A percentile compares a stretch with the other conserved stretches of the same genome.
Evolutionary conservation across 495 filamentous ascomycete species (phyloP).

Genomic region (Penicillium taxi): DNA sequence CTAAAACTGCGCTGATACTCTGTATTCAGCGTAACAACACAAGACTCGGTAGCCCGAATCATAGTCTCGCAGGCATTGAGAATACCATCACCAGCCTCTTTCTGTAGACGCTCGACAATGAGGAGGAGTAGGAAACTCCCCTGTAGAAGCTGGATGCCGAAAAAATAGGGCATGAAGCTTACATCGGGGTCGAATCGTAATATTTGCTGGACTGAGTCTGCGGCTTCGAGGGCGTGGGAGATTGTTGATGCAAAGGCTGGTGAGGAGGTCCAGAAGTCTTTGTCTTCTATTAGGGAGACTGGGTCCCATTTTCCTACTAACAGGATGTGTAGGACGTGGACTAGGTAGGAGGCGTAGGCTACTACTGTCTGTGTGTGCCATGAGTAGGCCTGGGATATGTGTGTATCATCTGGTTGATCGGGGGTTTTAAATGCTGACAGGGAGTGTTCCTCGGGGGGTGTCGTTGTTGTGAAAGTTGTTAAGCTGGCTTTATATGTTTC

Average conservation of each 20-base stretch:
- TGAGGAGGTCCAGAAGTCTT: slow-evolving; percentile 80
- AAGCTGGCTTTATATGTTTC: slow-evolving; percentile 76
- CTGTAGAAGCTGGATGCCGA: slow-evolving; percentile 77
- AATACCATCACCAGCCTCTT: slow-evolving; percentile 70
- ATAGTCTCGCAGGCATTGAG: slow-evolving; percentile 81
- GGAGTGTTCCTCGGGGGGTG: slow-evolving; percentile 21
- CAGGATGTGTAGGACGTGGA: slow-evolving; percentile 78
- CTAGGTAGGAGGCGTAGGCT: slow-evolving; percentile 82
- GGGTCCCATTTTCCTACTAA: slow-evolving; percentile 84
- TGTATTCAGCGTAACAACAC: slow-evolving; percentile 75
- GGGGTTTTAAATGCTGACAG: slow-evolving; percentile 14
- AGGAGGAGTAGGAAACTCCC: slow-evolving; percentile 74
- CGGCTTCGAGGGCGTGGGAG: slow-evolving; percentile 69
- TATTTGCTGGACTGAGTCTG: slow-evolving; percentile 73
- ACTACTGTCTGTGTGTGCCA: slow-evolving; percentile 80
- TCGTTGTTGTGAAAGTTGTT: slow-evolving; percentile 64
- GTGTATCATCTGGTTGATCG: slow-evolving; percentile 37
- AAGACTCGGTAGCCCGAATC: slow-evolving; percentile 77
- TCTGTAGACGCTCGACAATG: slow-evolving; percentile 75
- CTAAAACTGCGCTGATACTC: slow-evolving; percentile 83
- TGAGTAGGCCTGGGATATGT: slow-evolving; percentile 43
- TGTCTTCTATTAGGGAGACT: slow-evolving; percentile 76
- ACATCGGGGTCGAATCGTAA: slow-evolving; percentile 78
- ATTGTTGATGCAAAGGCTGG: slow-evolving; percentile 75
- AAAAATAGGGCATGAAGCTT: slow-evolving; percentile 87